Base-by-base conservation (phyloP, 176 grass and related monocot genomes). In the Aegilops speltoides region DNA sequence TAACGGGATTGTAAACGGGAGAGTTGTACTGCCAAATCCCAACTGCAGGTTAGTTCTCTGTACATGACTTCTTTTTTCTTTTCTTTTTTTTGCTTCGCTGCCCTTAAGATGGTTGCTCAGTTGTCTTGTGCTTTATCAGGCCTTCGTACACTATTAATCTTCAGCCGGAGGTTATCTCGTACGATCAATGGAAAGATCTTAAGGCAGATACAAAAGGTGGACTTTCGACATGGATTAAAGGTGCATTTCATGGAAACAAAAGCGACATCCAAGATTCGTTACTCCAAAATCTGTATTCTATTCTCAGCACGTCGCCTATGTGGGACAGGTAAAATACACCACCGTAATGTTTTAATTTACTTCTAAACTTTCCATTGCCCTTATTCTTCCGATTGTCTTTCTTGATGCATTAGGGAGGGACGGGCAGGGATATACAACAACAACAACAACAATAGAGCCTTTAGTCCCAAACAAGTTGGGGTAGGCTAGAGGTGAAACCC, bases 271-370 rank as follows among this genome's bases (percentile, higher is more conserved):
- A 92, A 78, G 90, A 94, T 87, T 80, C 62, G 2, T 76, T 88
- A 24, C 76, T 87, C 88, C 90, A 93, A 84, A 98, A 94, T 79
- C 85, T 98, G 40, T 36, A 89, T 79, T 93, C 79, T 79, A 94
- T 96, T 83, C 88, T 98, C 15, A 93, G 90, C 54, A 91, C 96
- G 64, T 94, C 96, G 14, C 96, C 96, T 73, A 96, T 98, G 93
- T 96, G 96, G 96, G 96, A 98, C 87, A 87, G 96, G 96, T 98
- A 89, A 73, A 62, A 13, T 59, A 62, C 16, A 75, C 16, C 3
- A 20, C 15, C n/a, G 15, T 52, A 24, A 22, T 26, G 10, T 60
- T 68, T 28, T 76, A 43, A 36, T 24, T 80, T 73, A 20, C 60
- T 57, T 16, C 7, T 59, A 25, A 73, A 52, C 7, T 38, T 23